A percentile compares a stretch with the other conserved stretches of the same genome.
Conservation (phyloP, 2,329 filamentous ascomycete genomes). For the Trichoderma asperellum region DNA sequence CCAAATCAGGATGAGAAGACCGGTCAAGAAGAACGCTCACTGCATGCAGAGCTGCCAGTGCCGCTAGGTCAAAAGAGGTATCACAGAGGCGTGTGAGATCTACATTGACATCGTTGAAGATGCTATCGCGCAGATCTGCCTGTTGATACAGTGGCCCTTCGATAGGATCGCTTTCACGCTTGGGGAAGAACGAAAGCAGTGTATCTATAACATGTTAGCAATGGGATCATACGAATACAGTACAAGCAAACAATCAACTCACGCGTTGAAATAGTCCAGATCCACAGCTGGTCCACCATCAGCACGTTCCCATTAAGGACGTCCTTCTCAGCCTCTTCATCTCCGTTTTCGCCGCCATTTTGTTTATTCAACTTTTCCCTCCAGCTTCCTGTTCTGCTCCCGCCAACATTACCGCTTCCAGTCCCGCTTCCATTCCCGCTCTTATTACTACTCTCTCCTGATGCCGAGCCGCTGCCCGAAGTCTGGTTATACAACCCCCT, state of each 20-base stretch:
- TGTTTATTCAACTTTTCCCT: slow-evolving; percentile 34
- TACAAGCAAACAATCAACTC: slow-evolving; percentile 34
- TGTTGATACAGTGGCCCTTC: slow-evolving; percentile 62
- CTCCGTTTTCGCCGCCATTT: slow-evolving; percentile 30
- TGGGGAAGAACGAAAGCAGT: slow-evolving; percentile 59
- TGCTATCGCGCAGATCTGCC: slow-evolving; percentile 64
- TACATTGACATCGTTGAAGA: slow-evolving; percentile 69
- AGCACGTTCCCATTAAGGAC: slow-evolving; percentile 60
- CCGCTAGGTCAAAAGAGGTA: slow-evolving; percentile 64
- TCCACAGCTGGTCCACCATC: slow-evolving; percentile 71
- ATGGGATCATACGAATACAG: not conserved
- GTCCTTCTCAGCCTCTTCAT: slow-evolving; percentile 40
- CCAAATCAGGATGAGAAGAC: slow-evolving; percentile 62
- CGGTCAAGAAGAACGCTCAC: slow-evolving; percentile 64
- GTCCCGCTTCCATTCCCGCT: slow-evolving; percentile 35
- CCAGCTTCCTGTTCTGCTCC: slow-evolving; percentile 38
- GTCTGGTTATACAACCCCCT: slow-evolving; percentile 37
- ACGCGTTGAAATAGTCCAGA: slow-evolving; percentile 62
- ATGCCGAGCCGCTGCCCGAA: slow-evolving; percentile 35
- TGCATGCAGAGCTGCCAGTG: slow-evolving; percentile 64
- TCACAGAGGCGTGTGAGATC: slow-evolving; percentile 65
- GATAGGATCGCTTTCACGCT: slow-evolving; percentile 56
- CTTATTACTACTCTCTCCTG: slow-evolving; percentile 32
- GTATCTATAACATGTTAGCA: slow-evolving; percentile 47
- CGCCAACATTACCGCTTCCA: slow-evolving; percentile 38